Base-by-base conservation (phyloP, 2,329 filamentous ascomycete species). In the Ascochyta clinopodiicola region DNA sequence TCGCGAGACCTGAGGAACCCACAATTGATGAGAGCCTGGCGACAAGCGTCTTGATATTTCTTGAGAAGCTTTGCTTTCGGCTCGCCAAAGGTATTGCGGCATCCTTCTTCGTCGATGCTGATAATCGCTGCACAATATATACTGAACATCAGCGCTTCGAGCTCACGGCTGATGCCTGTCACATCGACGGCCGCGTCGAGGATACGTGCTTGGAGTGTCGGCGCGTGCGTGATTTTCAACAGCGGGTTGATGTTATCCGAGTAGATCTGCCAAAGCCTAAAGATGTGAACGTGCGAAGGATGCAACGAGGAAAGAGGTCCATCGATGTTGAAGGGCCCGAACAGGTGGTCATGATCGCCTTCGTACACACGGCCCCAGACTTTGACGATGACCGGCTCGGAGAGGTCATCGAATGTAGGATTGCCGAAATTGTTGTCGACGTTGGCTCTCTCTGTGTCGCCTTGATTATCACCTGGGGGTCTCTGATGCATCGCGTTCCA, bases 261-360 rank as follows among this genome's bases (percentile, higher is more conserved):
- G 63, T 88, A 92, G 5, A 87, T 79, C 68, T 92, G 88, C 90
- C 90, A 94, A 7, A 94, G 81, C 45, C 84, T 86, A 1, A 84
- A 82, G 48, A 90, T 86, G 55, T 90, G 87, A 0, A 84, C 84
- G 1, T 86, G 85, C 0, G 85, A 68, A 0, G 89, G 89, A 66
- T 91, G 88, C 6, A 89, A 77, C 35, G 80, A 78, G 13, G 81
- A 78, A 38, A 91, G 73, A 58, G 91, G 83, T 19, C 89, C 83
- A 56, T 84, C 82, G 21, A 83, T 63, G 17, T 73, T 71, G 4
- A 67, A 75, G 1, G 78, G 74, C 27, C 83, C 82, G 62, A 88
- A 83, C 0, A 88, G 68, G 25, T 87, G 77, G 34, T 81, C 72
- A 46, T 84, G 78, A 34, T 79, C 77, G 39, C 73, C 71, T 47